Percentiles rank a stretch among this genome's conserved stretches.
phyloP scores from a whole-genome alignment of 768 basidiomycete species.

The Lepiota brunneoincarnata region DNA sequence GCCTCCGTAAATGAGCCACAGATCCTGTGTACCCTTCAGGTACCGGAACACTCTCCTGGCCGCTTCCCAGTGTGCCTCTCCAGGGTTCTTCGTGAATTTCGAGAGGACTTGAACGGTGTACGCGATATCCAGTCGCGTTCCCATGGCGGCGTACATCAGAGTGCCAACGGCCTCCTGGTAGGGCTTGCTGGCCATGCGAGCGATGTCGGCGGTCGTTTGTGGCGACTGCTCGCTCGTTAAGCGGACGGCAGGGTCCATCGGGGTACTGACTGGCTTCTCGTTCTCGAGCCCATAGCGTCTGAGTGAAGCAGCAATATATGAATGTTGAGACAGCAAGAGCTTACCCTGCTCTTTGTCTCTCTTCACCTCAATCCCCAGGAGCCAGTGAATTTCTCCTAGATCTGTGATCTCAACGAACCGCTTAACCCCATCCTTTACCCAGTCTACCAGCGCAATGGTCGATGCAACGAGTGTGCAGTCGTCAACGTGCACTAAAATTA shows the following conservation, averaged over 20 bases:
- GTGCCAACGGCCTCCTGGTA: constrained; percentile 27
- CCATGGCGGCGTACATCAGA: constrained; percentile 29
- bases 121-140: constrained; percentile 33
- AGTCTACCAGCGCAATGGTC: neutral
- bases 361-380: constrained; percentile 27
- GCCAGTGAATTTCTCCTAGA: constrained; percentile 15
- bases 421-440: neutral
- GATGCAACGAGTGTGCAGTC: constrained; percentile 22
- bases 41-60: constrained; percentile 37
- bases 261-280: too few species aligned
- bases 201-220: too few species aligned
- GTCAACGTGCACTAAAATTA: constrained; percentile 28
- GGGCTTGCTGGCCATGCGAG: too few species aligned
- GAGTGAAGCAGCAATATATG: constrained; percentile 28
- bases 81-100: constrained; percentile 30
- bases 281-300: too few species aligned
- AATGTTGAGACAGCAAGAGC: constrained; percentile 21
- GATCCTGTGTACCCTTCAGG: constrained; percentile 23
- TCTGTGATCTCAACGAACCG: neutral
- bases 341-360: constrained; percentile 10
- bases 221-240: too few species aligned
- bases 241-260: too few species aligned
- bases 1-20: constrained; percentile 16
- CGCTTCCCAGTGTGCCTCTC: constrained; percentile 33
- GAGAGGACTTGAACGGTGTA: constrained; percentile 30